Base-by-base conservation (phyloP, 495 filamentous ascomycete species). In the Coniosporium apollinis region DNA sequence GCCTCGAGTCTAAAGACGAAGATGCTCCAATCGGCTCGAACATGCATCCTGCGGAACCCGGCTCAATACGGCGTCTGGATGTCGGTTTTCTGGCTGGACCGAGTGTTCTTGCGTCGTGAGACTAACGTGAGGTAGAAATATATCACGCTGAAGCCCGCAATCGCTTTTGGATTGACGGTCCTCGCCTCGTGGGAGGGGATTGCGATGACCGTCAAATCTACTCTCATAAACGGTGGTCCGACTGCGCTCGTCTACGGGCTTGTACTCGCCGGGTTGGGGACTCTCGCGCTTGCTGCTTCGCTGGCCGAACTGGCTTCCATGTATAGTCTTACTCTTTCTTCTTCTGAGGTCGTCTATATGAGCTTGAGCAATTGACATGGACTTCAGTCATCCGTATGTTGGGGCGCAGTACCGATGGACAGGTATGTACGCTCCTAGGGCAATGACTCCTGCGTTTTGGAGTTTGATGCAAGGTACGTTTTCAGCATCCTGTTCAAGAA, bases 261-360 rank as follows among this genome's bases (percentile, higher is more conserved):
- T 22, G 35, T 56, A 7, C 39, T 54, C 30, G 38, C 41, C 10
- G 36, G 25, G 8, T 22, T 52, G n/a, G 56, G 56, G 3, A 34
- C 45, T 8, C 44, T 40, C 3, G 43, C 46, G 1, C 30, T 54
- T n/a, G 47, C 52, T 13, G 36, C 38, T 2, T 55, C 54, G 6
- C 28, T 59, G 19, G 54, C 40, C 2, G 56, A 59, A 37, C 48
- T 59, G 54, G 52, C 54, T 10, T 55, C 50, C 14, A 56, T 59
- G 46, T 54, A 45, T 22, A 39, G 9, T 13, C 15, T 34, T 19
- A 15, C 11, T 3, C n/a, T 45, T 26, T 13, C 30, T 38, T 26
- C 14, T 14, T 17, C 3, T 7, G 4, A 3, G 24, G 6, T 5
- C 21, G 22, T 26, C 8, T 26, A 26, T 13, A 26, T 26, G 24